A percentile compares a stretch with the other conserved stretches of the same genome.
Conservation (phyloP, 1,139 yeast species). For the Hemisphaericaspora lyxosophila region DNA sequence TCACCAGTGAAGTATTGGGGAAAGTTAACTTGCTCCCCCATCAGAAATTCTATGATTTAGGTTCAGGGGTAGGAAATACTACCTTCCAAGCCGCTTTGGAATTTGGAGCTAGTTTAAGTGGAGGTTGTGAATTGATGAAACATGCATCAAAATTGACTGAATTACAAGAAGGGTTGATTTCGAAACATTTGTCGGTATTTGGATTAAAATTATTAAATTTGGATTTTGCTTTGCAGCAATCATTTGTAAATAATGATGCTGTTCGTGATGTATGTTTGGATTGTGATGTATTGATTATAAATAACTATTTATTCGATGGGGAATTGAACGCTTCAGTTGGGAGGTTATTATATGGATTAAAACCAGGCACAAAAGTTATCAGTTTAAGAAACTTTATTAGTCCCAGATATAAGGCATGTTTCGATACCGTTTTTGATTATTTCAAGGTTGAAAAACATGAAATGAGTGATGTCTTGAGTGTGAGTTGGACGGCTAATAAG, state of each 20-base stretch:
- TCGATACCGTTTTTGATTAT: conserved; percentile 61
- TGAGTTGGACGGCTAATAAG: conserved; percentile 88
- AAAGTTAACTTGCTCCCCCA: conserved; percentile 57
- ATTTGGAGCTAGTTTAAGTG: conserved; percentile 71
- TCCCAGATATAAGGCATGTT: conserved; percentile 53
- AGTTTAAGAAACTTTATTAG: conserved; percentile 74
- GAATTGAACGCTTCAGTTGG: conserved; percentile 69
- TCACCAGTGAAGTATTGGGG: conserved; percentile 65
- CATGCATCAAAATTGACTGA: conserved; percentile 73
- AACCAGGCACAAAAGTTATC: conserved; percentile 75
- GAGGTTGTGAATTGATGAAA: conserved; percentile 89
- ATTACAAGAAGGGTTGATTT: conserved; percentile 58
- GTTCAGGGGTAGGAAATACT: conserved; percentile 94
- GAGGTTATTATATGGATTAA: conserved; percentile 58
- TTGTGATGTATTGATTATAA: conserved; percentile 74
- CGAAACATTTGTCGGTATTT: conserved; percentile 55
- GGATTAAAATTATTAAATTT: conserved; percentile 63
- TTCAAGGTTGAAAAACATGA: conserved; percentile 63
- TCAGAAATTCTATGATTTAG: conserved; percentile 75
- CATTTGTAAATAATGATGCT: conserved; percentile 65
- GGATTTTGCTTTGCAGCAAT: conserved; percentile 61
- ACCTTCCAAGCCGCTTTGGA: conserved; percentile 87
- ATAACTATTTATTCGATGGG: conserved; percentile 81
- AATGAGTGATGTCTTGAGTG: conserved; percentile 66
- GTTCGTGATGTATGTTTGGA: conserved; percentile 55